Evolutionary conservation across 495 filamentous ascomycete species (phyloP).

Genomic region (Hyaloscypha variabilis): DNA sequence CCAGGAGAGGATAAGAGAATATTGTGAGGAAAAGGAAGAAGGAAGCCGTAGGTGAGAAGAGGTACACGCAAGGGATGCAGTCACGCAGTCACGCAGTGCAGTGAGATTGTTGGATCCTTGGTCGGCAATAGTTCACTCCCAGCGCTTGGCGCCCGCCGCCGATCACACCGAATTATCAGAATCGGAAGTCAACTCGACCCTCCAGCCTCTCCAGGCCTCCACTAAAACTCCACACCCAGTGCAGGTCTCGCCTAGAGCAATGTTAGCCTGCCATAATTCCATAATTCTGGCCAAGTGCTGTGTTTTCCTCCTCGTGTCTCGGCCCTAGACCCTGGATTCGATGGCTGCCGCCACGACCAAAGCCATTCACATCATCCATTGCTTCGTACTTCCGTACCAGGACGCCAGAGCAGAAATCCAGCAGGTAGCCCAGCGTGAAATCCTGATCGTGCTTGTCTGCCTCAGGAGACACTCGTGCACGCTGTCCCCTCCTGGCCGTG

Average conservation of each 20-base stretch:
- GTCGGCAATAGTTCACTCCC: background rate
- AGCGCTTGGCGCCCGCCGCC: background rate
- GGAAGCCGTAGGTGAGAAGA: background rate
- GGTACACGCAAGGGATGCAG: too few species aligned
- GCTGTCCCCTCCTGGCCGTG: background rate
- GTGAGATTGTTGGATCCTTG: background rate
- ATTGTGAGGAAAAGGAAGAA: background rate
- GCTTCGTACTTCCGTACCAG: background rate
- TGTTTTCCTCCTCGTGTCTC: background rate
- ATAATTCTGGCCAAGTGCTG: too few species aligned
- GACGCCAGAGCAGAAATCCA: background rate
- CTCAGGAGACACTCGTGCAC: too few species aligned
- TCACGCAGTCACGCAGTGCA: too few species aligned
- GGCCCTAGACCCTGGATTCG: background rate
- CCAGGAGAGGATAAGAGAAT: background rate
- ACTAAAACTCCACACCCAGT: background rate
- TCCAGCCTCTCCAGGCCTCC: background rate
- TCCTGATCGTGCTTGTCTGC: background rate
- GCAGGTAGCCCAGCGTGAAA: background rate
- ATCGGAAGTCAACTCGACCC: too few species aligned
- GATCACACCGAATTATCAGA: background rate
- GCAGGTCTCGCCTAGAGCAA: background rate
- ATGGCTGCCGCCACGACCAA: background rate
- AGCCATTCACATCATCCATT: background rate
- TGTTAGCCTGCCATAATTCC: background rate